Conservation (phyloP, 2,329 filamentous ascomycete genomes). For the Lachnellula suecica region DNA sequence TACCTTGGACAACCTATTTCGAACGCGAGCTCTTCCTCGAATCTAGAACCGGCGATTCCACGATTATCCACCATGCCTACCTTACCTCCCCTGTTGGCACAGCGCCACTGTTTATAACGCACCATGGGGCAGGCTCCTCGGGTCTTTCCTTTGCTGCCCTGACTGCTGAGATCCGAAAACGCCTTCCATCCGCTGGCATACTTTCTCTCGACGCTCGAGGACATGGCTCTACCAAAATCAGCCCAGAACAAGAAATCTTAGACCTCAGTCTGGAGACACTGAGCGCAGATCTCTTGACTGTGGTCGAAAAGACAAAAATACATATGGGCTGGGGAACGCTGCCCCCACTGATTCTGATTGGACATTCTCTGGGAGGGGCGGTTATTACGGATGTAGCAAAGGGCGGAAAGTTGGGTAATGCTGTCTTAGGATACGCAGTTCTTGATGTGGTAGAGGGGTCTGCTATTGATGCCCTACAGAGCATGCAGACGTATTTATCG, state of each 20-base stretch:
- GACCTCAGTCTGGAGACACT: conserved; percentile 75
- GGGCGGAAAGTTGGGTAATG: conserved; percentile 60
- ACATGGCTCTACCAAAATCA: conserved; percentile 71
- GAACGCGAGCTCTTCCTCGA: conserved; percentile 79
- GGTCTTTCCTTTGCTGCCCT: conserved; percentile 88
- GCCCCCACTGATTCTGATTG: conserved; percentile 78
- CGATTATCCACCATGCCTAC: conserved; percentile 78
- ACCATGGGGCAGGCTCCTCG: conserved; percentile 93
- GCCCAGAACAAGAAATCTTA: conserved; percentile 37
- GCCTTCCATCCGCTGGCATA: conserved; percentile 77
- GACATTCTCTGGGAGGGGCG: conserved; percentile 90
- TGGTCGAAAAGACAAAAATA: conserved; percentile 65
- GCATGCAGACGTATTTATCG: conserved; percentile 89
- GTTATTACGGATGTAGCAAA: conserved; percentile 83
- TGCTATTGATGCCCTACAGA: conserved; percentile 89
- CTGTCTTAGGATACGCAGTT: conserved; percentile 82
- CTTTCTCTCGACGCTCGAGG: conserved; percentile 83
- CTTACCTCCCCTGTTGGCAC: conserved; percentile 73
- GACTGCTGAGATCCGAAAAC: conserved; percentile 72
- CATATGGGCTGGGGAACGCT: conserved; percentile 72
- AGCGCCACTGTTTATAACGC: conserved; percentile 85
- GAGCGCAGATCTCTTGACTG: conserved; percentile 67
- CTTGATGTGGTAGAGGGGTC: conserved; percentile 95
- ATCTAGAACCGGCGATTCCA: conserved; percentile 38
- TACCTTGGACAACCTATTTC: conserved; percentile 86